Base-by-base conservation (phyloP, 371 early-diverging fungal genomes). In the Mortierella sp. region DNA sequence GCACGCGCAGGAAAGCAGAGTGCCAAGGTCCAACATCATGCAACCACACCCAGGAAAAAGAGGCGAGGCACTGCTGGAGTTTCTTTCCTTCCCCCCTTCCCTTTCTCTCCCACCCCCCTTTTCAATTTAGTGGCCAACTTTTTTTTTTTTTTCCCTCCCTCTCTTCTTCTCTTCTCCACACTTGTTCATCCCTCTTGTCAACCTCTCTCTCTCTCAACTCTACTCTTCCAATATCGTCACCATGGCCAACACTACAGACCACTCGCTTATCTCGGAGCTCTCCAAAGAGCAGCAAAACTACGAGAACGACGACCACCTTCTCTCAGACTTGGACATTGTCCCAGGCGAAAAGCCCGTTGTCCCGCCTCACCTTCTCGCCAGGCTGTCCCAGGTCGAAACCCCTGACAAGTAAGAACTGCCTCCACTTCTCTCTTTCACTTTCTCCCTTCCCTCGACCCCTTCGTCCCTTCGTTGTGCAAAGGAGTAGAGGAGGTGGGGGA, bases 321-420 rank as follows among this genome's bases (percentile, higher is more conserved):
- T 74, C 10, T 54, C 63, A 2, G 64, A 68, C 7, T 57, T 74
- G n/a, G 76, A 68, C 27, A 34, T 74, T 24, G 52, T 53, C 9
- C 27, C 65, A 10, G 71, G 71, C 16, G 62, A 48, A 17, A 70
- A 60, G 31, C 76, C 76, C 13, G 14, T 63, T 34, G 64, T 74
- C 25, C 76, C 76, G 21, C 61, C 68, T 12, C 76, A 74, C 45
- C 57, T 74, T 21, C 43, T 74, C 17, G 76, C 76, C 48, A 47
- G 68, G 24, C 43, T 74, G 0, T 53, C 44, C 0, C 68, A 63
- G 16, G 60, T 52, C 27, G 76, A 68, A 7, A 47, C 54, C 16
- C 60, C 57, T 40, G 68, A 68, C 56, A 63, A 56, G 74, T 73
- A 67, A 63, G 43, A 13, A 44, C 14, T n/a, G n/a, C n/a, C n/a